Conservation (phyloP, 2,329 filamentous ascomycete species). For the Colletotrichum liaoningense region DNA sequence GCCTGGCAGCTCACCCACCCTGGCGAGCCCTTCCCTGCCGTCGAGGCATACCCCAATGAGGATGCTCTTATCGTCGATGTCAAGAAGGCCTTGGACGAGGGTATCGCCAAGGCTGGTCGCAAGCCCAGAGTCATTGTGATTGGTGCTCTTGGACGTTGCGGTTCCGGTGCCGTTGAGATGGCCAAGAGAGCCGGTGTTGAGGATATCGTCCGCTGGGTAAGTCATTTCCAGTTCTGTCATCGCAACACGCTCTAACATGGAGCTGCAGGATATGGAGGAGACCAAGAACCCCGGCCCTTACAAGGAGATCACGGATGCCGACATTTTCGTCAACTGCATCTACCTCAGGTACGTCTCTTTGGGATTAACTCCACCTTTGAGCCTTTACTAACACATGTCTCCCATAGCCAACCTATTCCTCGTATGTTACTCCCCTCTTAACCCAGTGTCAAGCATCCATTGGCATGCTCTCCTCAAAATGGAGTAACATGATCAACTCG, state of each 20-base stretch:
- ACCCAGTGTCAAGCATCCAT: background rate
- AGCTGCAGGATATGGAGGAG: slow-evolving; percentile 80
- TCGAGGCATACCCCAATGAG: slow-evolving; percentile 80
- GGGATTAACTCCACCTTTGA: background rate
- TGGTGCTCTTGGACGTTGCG: slow-evolving; percentile 86
- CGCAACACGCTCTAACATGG: slow-evolving; percentile 56
- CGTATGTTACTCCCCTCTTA: slow-evolving; percentile 1
- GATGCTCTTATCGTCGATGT: slow-evolving; percentile 78
- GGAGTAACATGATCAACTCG: background rate
- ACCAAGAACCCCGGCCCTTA: slow-evolving; percentile 81
- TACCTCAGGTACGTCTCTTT: slow-evolving; percentile 66
- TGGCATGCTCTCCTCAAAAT: background rate
- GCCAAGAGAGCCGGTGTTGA: slow-evolving; percentile 80
- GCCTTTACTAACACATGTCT: background rate
- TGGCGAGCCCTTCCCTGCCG: slow-evolving; percentile 73
- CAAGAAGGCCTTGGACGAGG: slow-evolving; percentile 75
- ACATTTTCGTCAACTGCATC: slow-evolving; percentile 90
- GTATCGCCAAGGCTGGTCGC: slow-evolving; percentile 73
- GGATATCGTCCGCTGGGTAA: slow-evolving; percentile 53
- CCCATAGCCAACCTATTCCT: slow-evolving; percentile 52
- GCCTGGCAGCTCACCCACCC: slow-evolving; percentile 82
- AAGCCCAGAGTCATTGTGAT: slow-evolving; percentile 84
- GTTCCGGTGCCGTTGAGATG: slow-evolving; percentile 84
- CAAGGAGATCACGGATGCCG: slow-evolving; percentile 78
- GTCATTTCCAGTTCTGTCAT: slow-evolving; percentile 38